Percentiles rank a stretch among this genome's conserved stretches.
Evolutionary conservation across 148 eudicot genomes (phyloP).

Genomic region (Rhododendron ferrugineum): DNA sequence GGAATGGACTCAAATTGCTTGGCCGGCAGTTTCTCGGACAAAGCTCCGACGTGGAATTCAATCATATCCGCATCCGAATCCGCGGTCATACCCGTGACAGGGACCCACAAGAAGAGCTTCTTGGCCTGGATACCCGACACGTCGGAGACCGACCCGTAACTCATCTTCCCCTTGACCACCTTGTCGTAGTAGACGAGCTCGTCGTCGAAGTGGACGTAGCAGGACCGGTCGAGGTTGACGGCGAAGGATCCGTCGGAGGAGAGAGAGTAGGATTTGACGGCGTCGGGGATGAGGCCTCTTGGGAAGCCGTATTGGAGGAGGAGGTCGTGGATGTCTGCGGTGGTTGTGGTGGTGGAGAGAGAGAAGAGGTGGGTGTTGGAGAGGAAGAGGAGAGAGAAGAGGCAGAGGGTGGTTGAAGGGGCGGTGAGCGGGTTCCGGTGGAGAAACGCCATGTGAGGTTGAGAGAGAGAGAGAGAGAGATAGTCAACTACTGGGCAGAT

Average conservation of each 20-base stretch:
- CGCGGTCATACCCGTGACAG: constrained; percentile 54
- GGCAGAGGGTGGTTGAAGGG: not conserved
- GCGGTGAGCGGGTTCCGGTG: not conserved
- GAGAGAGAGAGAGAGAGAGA: not conserved
- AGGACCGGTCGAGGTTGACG: constrained; percentile 39
- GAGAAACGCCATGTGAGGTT: constrained; percentile 10
- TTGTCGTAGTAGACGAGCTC: constrained; percentile 59
- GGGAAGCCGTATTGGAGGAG: constrained; percentile 64
- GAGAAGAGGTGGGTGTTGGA: constrained; percentile 16
- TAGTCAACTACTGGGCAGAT: not conserved
- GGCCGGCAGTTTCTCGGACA: constrained; percentile 64
- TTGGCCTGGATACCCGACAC: constrained; percentile 81
- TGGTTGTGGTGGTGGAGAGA: constrained; percentile 12
- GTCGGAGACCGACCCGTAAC: constrained; percentile 42
- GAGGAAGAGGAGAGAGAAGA: constrained; percentile 12
- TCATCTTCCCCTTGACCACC: constrained; percentile 47
- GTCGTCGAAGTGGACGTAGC: constrained; percentile 64
- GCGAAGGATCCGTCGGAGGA: constrained; percentile 48
- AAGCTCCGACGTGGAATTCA: constrained; percentile 58
- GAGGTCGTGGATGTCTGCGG: constrained; percentile 64
- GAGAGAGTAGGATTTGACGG: constrained; percentile 52
- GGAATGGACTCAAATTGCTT: constrained; percentile 44
- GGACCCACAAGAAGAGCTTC: constrained; percentile 60
- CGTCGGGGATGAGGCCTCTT: constrained; percentile 57
- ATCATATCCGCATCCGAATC: constrained; percentile 39